These are phyloP conservation scores for Diddensiella transvaalensis DNA, from an alignment of 805 yeast species.

Conservation along the genomic window DNA sequence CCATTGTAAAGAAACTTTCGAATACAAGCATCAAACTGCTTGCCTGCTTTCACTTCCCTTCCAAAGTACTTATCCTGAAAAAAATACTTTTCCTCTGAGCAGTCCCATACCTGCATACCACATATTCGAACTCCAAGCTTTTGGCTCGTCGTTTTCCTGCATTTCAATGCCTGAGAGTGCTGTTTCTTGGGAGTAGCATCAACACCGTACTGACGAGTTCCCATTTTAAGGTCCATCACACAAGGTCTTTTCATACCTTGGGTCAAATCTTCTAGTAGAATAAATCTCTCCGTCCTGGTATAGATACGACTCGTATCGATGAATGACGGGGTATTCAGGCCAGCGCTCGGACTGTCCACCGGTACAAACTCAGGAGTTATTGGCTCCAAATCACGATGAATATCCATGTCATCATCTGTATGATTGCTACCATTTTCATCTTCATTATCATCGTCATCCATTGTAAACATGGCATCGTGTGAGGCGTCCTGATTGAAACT, in stretches of 20 bases:
- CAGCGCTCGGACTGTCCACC: neutral
- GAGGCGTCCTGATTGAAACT: slow-evolving; percentile 1
- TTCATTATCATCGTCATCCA: slow-evolving; percentile 7
- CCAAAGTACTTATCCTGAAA: slow-evolving; percentile 92
- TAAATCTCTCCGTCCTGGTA: slow-evolving; percentile 72
- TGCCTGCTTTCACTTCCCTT: slow-evolving; percentile 64
- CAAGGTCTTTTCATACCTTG: slow-evolving; percentile 80
- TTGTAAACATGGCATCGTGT: slow-evolving; percentile 21
- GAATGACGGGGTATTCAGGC: neutral
- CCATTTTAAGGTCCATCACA: slow-evolving; percentile 94
- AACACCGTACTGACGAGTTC: slow-evolving; percentile 97
- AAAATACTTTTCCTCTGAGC: slow-evolving; percentile 43
- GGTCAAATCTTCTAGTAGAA: slow-evolving; percentile 86
- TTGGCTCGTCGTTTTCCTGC: slow-evolving; percentile 75
- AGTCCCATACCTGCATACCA: slow-evolving; percentile 87
- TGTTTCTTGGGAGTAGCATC: slow-evolving; percentile 75
- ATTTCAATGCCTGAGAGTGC: slow-evolving; percentile 75
- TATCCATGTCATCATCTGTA: neutral
- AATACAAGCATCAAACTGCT: slow-evolving; percentile 71
- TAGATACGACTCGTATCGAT: slow-evolving; percentile 12
- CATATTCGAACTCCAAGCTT: slow-evolving; percentile 87
- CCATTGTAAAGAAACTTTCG: slow-evolving; percentile 83
- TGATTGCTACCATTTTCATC: neutral
- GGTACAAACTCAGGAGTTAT: slow-evolving; percentile 4
- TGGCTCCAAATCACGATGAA: slow-evolving; percentile 3